These are phyloP conservation scores for Gremmenia infestans DNA, from an alignment of 2,329 filamentous ascomycete species.

Conservation along the genomic window DNA sequence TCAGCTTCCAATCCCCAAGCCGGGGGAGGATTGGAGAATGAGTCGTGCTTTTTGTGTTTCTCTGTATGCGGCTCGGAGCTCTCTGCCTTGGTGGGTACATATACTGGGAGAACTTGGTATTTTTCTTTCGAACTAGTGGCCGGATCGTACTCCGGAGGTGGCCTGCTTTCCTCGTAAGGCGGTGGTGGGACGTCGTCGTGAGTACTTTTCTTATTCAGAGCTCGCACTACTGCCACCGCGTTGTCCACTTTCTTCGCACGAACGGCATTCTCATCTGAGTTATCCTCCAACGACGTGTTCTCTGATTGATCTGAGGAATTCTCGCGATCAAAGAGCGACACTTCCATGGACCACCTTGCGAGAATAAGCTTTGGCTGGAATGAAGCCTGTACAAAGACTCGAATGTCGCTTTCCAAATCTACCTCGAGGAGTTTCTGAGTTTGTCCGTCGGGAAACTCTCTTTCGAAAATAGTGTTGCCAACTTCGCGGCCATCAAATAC, in stretches of 20 bases:
- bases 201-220: neutral
- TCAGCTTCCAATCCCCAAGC: neutral
- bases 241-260: neutral
- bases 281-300: neutral
- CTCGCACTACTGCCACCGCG: neutral
- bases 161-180: neutral
- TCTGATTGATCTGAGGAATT: neutral
- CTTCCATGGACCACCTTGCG: neutral
- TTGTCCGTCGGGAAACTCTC: neutral
- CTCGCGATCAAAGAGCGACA: neutral
- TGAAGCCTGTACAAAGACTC: neutral
- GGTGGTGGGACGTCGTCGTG: neutral
- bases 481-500: neutral
- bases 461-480: neutral
- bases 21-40: too few species aligned
- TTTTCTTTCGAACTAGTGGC: neutral
- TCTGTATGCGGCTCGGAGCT: neutral
- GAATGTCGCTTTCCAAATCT: neutral
- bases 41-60: neutral
- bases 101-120: neutral
- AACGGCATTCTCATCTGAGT: neutral
- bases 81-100: neutral
- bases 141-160: neutral
- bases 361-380: neutral
- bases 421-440: neutral